phyloP scores from a whole-genome alignment of 768 basidiomycete genomes.

The Mycena alexandri region DNA sequence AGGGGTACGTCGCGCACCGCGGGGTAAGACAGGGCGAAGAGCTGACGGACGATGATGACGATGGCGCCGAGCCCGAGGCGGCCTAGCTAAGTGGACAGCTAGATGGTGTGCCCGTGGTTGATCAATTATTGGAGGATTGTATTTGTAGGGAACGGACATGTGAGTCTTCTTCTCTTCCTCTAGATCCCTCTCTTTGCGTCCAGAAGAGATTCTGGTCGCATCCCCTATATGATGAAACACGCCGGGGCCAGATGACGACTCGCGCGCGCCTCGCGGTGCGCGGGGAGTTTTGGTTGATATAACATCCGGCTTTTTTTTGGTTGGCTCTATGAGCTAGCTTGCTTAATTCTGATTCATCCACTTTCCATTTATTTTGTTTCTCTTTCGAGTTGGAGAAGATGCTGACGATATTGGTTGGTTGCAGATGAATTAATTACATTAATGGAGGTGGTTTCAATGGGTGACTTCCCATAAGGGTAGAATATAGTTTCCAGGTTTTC shows the following conservation, averaged over 20 bases:
- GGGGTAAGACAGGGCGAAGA: conserved; percentile 85
- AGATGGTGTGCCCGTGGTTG: no score
- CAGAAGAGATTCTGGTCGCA: no score
- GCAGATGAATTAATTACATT: no score
- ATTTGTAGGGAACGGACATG: conserved; percentile 21
- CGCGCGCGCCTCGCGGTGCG: conserved; percentile 33
- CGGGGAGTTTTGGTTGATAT: conserved; percentile 44
- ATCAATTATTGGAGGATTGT: background rate
- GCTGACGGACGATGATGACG: conserved; percentile 87
- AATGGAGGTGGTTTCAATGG: no score
- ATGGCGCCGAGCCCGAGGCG: conserved; percentile 47
- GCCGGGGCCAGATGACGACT: conserved; percentile 93
- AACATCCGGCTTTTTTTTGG: conserved; percentile 26
- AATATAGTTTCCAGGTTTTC: no score
- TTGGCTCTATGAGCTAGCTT: no score
- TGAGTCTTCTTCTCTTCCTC: conserved; percentile 28
- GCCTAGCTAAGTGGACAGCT: no score
- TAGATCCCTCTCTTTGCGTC: conserved; percentile 11
- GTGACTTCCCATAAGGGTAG: no score
- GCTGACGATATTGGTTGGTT: no score
- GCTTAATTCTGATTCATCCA: no score
- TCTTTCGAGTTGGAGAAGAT: no score
- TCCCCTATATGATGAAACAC: conserved; percentile 64
- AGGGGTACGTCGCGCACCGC: conserved; percentile 69
- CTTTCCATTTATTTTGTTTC: no score